Conservation (phyloP, 140 eudicot genomes). For the Anethum foeniculum region DNA sequence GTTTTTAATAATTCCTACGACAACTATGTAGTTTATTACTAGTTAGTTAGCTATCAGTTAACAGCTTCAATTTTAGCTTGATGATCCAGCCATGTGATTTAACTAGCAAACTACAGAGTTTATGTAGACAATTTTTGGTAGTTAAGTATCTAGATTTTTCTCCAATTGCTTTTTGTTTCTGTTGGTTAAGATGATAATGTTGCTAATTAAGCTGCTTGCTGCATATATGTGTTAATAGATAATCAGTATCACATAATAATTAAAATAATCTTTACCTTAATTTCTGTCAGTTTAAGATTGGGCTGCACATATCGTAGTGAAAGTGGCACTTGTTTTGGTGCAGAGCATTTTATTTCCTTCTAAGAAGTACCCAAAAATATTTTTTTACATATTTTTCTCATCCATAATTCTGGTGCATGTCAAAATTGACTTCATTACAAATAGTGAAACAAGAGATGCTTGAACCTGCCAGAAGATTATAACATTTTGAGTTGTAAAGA, state of each 20-base stretch:
- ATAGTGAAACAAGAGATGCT: neutral
- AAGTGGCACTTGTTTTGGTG: neutral
- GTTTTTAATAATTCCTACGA: too few species aligned
- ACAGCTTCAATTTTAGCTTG: neutral
- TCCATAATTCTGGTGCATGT: neutral
- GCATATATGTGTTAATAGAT: too few species aligned
- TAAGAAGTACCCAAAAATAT: neutral
- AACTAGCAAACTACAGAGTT: neutral
- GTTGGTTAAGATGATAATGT: conserved; percentile 9
- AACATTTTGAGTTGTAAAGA: neutral
- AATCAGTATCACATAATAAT: too few species aligned
- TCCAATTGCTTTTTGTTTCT: neutral
- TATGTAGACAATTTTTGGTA: conserved; percentile 12
- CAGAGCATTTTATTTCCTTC: neutral
- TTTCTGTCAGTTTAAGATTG: neutral
- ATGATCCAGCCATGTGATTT: neutral
- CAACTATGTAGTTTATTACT: neutral
- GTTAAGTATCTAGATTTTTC: neutral
- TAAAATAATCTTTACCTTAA: too few species aligned
- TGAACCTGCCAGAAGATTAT: neutral
- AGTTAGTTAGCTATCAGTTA: neutral
- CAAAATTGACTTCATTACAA: too few species aligned
- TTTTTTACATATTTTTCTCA: neutral
- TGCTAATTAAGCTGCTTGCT: too few species aligned
- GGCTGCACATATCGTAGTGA: neutral